Conservation (phyloP, 805 yeast species). For the Saccharomycopsis lassenensis region DNA sequence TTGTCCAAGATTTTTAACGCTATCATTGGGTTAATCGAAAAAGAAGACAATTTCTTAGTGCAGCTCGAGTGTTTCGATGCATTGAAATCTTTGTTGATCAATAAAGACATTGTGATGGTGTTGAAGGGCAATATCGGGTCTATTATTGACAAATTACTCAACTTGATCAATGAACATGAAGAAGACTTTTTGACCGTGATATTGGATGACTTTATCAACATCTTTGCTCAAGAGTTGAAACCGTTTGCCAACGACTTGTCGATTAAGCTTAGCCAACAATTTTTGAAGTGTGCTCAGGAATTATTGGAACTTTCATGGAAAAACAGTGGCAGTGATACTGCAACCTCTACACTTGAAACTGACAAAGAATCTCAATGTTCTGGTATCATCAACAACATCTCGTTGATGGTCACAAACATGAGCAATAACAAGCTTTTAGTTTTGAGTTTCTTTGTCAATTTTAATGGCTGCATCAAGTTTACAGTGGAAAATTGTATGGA, state of each 20-base stretch:
- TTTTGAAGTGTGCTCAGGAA: constrained; percentile 44
- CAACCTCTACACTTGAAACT: constrained; percentile 34
- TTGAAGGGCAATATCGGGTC: constrained; percentile 64
- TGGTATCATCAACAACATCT: constrained; percentile 60
- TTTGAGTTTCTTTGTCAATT: constrained; percentile 38
- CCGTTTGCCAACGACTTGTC: constrained; percentile 74
- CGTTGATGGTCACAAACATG: constrained; percentile 63
- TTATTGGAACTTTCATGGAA: constrained; percentile 36
- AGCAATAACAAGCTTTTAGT: constrained; percentile 23
- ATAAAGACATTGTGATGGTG: constrained; percentile 58
- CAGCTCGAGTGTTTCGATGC: constrained; percentile 84
- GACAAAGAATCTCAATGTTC: constrained; percentile 62
- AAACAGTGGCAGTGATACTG: constrained; percentile 26
- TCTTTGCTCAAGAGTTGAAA: constrained; percentile 74
- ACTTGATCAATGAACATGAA: constrained; percentile 70
- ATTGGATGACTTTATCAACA: constrained; percentile 92
- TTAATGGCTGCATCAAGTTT: constrained; percentile 48
- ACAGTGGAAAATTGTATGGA: constrained; percentile 49
- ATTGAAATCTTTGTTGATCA: constrained; percentile 64
- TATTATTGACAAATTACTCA: constrained; percentile 70
- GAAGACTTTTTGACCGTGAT: constrained; percentile 77
- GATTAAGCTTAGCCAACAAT: constrained; percentile 49
- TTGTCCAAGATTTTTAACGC: constrained; percentile 31
- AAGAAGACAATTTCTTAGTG: constrained; percentile 48
- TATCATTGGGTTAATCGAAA: constrained; percentile 21